Base-by-base conservation (phyloP, 192 early-diverging fungal species). In the Dimargaris cristalligena region DNA sequence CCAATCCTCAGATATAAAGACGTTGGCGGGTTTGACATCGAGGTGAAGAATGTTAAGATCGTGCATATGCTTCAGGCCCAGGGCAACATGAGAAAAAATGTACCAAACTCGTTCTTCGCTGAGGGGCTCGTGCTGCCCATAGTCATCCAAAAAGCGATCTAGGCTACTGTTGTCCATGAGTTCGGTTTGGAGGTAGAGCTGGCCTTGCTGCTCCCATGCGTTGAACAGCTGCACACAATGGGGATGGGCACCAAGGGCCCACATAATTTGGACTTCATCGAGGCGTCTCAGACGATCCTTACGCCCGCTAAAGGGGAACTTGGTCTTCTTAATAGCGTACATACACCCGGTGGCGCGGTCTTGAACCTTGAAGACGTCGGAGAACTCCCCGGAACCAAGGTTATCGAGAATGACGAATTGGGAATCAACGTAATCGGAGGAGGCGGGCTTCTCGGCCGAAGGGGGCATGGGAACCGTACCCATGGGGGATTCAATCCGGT, bases 191-290 rank as follows among this genome's bases (percentile, higher is more conserved):
- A 98, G 70, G 63, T 87, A 91, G 29, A 98, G 67, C 63, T 81
- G 78, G 2, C 91, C 92, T 31, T 72, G 71, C 69, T 98, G 90
- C 59, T 93, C 90, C 94, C 94, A 98, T 0, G 94, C 91, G 63
- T 76, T 72, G 34, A 83, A 41, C 4, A 98, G 67, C 51, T 82
- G 67, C 33, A 94, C 72, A 54, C 86, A 81, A 58, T 88, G 71
- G 1, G 69, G 73, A 58, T 66, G 62, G 8, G 62, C 62, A 35
- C 80, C 74, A 13, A 93, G 56, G 6, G 69, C 59, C 77, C 84
- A 88, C 74, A 93, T 66, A 25, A 91, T 75, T 51, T 83, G 78
- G 6, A 89, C 90, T 69, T 98, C 94, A 34, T 82, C 76, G 56
- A 98, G 62, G 31, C 84, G 80, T 31, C 63, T 63, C 48, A 77